A percentile compares a stretch with the other conserved stretches of the same genome.
These are phyloP conservation scores for Mallotus nudiflorus DNA, from an alignment of 345 rosid species.

Conservation along the genomic window DNA sequence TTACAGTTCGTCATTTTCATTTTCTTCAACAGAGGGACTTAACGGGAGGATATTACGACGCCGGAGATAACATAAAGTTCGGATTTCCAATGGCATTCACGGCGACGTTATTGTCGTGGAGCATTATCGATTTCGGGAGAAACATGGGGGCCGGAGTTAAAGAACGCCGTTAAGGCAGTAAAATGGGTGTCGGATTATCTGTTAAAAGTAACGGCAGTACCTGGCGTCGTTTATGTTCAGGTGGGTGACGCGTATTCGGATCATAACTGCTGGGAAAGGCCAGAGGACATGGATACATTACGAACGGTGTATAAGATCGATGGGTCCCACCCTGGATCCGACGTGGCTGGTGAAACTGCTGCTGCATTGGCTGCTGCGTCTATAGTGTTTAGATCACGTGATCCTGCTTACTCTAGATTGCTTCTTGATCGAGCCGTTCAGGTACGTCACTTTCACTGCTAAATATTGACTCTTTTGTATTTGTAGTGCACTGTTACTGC, in stretches of 20 bases:
- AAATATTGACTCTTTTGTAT: neutral
- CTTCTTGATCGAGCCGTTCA: constrained; percentile 37
- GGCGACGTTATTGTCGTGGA: constrained; percentile 34
- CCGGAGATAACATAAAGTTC: constrained; percentile 39
- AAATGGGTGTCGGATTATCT: constrained; percentile 35
- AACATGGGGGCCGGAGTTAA: constrained; percentile 36
- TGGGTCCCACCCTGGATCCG: constrained; percentile 33
- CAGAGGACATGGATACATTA: constrained; percentile 38
- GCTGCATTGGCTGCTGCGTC: constrained; percentile 42
- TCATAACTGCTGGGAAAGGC: constrained; percentile 41
- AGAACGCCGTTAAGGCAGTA: constrained; percentile 33
- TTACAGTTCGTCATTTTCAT: neutral
- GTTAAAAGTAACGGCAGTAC: constrained; percentile 30
- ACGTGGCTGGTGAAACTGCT: constrained; percentile 40
- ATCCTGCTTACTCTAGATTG: constrained; percentile 30
- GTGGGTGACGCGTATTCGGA: constrained; percentile 37
- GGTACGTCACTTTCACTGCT: constrained; percentile 32
- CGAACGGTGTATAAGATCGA: constrained; percentile 33
- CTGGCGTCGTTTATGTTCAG: constrained; percentile 34
- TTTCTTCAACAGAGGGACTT: constrained; percentile 25
- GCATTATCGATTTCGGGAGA: constrained; percentile 35
- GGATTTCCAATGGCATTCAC: constrained; percentile 42
- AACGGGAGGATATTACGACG: constrained; percentile 39
- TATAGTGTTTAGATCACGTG: constrained; percentile 34
- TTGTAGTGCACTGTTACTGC: neutral